Evolutionary conservation across 148 eudicot species (phyloP).

Genomic region (Rhododendron mucronatum): DNA sequence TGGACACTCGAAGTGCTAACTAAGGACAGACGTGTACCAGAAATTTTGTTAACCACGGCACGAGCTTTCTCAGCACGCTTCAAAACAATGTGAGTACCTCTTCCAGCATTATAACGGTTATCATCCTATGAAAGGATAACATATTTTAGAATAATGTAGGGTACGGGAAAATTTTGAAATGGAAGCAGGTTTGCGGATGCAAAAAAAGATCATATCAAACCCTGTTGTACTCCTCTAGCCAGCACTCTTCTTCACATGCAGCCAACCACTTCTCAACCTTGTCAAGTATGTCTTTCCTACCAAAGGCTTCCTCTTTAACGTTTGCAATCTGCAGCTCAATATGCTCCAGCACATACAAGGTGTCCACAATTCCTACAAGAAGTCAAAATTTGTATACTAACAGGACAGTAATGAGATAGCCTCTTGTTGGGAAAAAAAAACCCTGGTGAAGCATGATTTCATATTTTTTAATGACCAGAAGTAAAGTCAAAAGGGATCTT

Average conservation of each 20-base stretch:
- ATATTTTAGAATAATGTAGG: not conserved
- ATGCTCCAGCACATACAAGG: slow-evolving; percentile 53
- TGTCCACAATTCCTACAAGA: slow-evolving; percentile 52
- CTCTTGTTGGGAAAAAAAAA: not conserved
- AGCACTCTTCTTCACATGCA: slow-evolving; percentile 83
- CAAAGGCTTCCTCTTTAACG: slow-evolving; percentile 75
- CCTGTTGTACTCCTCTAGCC: slow-evolving; percentile 88
- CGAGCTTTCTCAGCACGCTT: slow-evolving; percentile 95
- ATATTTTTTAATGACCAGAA: not conserved
- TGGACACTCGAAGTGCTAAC: not conserved
- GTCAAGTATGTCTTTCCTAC: slow-evolving; percentile 82
- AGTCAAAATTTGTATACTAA: not conserved
- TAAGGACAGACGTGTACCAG: slow-evolving; percentile 39
- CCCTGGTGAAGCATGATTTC: not conserved
- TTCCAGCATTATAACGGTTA: slow-evolving; percentile 77
- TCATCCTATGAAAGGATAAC: slow-evolving; percentile 45
- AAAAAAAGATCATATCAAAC: slow-evolving; percentile 24
- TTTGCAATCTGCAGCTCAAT: slow-evolving; percentile 62
- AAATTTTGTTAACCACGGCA: slow-evolving; percentile 57
- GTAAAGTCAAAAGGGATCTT: not conserved
- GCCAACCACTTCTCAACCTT: slow-evolving; percentile 81
- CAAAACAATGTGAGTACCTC: slow-evolving; percentile 71
- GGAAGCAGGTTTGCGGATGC: not conserved
- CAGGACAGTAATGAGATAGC: not conserved
- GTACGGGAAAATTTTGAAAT: not conserved